phyloP scores from a whole-genome alignment of 495 filamentous ascomycete species.

The Penicillium pancosmium region DNA sequence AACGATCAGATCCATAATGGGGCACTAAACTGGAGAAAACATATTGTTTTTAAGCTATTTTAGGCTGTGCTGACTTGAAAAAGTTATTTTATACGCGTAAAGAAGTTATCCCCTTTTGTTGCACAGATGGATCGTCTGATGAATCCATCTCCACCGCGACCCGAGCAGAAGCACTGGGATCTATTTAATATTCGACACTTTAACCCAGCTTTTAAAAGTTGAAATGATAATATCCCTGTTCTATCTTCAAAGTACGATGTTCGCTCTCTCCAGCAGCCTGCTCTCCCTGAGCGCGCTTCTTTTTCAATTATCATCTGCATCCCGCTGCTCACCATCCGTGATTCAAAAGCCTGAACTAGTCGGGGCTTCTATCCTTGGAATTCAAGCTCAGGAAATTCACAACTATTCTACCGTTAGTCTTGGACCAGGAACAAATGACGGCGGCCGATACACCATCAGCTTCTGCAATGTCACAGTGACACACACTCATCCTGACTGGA shows the following conservation, averaged over 20 bases:
- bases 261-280: not conserved
- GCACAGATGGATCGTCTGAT: too few species aligned
- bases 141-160: too few species aligned
- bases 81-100: too few species aligned
- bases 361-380: not conserved
- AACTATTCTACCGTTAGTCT: not conserved
- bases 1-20: too few species aligned
- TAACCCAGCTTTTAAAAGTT: not conserved
- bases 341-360: not conserved
- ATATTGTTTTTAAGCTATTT: too few species aligned
- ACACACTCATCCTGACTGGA: slow-evolving; percentile 45
- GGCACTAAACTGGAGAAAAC: too few species aligned
- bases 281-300: not conserved
- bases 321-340: not conserved
- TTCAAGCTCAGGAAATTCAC: not conserved
- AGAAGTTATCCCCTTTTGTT: too few species aligned
- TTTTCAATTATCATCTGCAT: not conserved
- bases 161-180: too few species aligned
- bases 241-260: not conserved
- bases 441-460: not conserved
- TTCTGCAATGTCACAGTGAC: not conserved
- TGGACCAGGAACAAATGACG: not conserved
- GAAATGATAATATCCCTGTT: not conserved
- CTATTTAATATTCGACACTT: too few species aligned
- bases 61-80: too few species aligned